A percentile compares a stretch with the other conserved stretches of the same genome.
Evolutionary conservation across 2,329 filamentous ascomycete genomes (phyloP).

Genomic region (Pestalotiopsis fici): DNA sequence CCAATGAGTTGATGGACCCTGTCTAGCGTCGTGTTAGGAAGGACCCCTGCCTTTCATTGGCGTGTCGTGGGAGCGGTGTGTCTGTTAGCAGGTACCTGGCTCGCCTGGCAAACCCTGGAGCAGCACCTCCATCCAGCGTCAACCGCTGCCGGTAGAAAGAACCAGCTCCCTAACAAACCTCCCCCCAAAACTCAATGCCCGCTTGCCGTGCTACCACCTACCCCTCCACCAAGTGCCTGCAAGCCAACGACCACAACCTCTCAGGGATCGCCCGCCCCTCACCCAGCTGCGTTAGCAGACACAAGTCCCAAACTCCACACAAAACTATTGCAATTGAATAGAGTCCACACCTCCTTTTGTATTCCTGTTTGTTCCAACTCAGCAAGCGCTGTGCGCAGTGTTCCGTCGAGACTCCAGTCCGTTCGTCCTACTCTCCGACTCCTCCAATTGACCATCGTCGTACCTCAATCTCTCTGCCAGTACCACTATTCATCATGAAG

Average conservation of each 20-base stretch:
- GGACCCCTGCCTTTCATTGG: neutral
- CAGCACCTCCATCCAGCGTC: neutral
- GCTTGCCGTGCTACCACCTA: constrained; percentile 1
- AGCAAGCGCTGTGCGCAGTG: constrained; percentile 16
- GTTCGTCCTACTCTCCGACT: neutral
- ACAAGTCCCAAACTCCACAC: constrained; percentile 4
- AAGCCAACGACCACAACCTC: neutral
- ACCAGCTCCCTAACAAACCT: neutral
- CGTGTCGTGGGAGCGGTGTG: constrained; percentile 1
- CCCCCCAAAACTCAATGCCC: neutral
- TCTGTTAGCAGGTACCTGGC: neutral
- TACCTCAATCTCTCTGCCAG: neutral
- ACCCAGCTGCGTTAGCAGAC: neutral
- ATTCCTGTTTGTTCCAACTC: constrained; percentile 2
- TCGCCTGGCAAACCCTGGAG: no score
- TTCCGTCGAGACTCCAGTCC: constrained; percentile 2
- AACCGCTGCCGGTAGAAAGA: no score
- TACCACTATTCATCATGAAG: constrained; percentile 48
- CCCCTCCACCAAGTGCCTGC: constrained; percentile 4
- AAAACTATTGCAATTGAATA: constrained; percentile 3
- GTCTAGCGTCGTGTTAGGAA: constrained; percentile 1
- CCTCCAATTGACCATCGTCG: neutral
- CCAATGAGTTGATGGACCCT: neutral
- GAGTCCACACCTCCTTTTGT: constrained; percentile 11
- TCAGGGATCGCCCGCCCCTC: neutral